Evolutionary conservation across 2,329 filamentous ascomycete species (phyloP).

Genomic region (Ascochyta koolunga): DNA sequence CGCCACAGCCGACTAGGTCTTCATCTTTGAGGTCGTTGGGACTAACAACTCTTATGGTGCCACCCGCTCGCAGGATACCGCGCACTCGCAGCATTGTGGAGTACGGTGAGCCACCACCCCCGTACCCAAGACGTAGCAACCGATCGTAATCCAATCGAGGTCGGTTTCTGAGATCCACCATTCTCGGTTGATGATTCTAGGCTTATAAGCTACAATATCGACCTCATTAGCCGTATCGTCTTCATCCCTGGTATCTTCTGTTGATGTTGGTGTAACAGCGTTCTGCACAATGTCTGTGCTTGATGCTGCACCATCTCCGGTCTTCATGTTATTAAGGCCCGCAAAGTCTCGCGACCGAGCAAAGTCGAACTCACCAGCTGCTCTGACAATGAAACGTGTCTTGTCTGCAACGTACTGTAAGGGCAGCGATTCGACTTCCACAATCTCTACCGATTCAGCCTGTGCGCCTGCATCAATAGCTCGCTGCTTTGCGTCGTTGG

Average conservation of each 20-base stretch:
- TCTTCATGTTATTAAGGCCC: slow-evolving; percentile 29
- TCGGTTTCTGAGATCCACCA: slow-evolving; percentile 56
- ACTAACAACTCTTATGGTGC: slow-evolving; percentile 51
- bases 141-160: slow-evolving; percentile 53
- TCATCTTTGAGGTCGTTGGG: slow-evolving; percentile 53
- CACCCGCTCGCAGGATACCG: slow-evolving; percentile 49
- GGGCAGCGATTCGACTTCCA: slow-evolving; percentile 57
- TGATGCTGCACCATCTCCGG: slow-evolving; percentile 20
- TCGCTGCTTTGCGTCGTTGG: slow-evolving; percentile 47
- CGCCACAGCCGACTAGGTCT: slow-evolving; percentile 54
- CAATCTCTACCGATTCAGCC: slow-evolving; percentile 38
- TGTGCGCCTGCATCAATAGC: slow-evolving; percentile 48
- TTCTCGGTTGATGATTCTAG: slow-evolving; percentile 46
- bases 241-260: slow-evolving; percentile 22
- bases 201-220: slow-evolving; percentile 48
- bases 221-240: slow-evolving; percentile 24
- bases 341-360: slow-evolving; percentile 38
- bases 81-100: slow-evolving; percentile 52
- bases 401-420: slow-evolving; percentile 62
- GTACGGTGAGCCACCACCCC: slow-evolving; percentile 56
- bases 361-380: slow-evolving; percentile 59
- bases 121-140: slow-evolving; percentile 58
- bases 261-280: slow-evolving; percentile 20
- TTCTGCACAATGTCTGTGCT: slow-evolving; percentile 9
- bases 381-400: slow-evolving; percentile 58